Base-by-base conservation (phyloP, 352 stramenopile genomes). In the Blastocystis sp. region DNA sequence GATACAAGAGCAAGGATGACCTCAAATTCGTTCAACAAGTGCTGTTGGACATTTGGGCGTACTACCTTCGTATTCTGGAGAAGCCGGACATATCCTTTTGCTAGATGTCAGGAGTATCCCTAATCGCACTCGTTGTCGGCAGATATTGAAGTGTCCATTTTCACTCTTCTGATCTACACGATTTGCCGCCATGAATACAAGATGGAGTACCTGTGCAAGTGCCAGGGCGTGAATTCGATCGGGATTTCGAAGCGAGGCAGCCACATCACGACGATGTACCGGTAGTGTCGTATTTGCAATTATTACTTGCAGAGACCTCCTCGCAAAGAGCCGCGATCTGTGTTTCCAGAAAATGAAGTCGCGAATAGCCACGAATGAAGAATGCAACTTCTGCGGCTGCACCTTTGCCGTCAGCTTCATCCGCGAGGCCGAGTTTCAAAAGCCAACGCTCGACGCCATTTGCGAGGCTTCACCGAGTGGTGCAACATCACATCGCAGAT, bases 141-240 rank as follows among this genome's bases (percentile, higher is more conserved):
- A 19, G 74, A 84, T 84, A 62, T 84, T 17, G 74, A 84, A 28
- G 65, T 56, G 34, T 69, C 74, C 11, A 84, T 84, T 28, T 67
- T 84, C 34, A 62, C 43, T 14, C 60, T 84, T 23, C 28, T 84
- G 9, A 84, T 84, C 53, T 62, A 64, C 23, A 84, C 66, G 23
- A 84, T 84, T 38, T 84, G 74, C 61, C 53, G 74, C 23, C 74
- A 84, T 45, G 74, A 84, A 84, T 84, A 84, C 56, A 84, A 84
- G 45, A 61, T 84, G 40, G 74, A 84, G 56, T 84, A 84, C 53
- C 69, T 84, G 56, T 84, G 74, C 61, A 84, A 84, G 52, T 84
- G 65, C 48, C 52, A 84, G 53, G 48, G 60, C 34, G 74, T 56
- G 0, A 84, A 62, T 45, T 84, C 40, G 2, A 84, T 84, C 34